A percentile compares a stretch with the other conserved stretches of the same genome.
These are phyloP conservation scores for Phytophthora vignae DNA, from an alignment of 352 stramenopile genomes.

Conservation along the genomic window DNA sequence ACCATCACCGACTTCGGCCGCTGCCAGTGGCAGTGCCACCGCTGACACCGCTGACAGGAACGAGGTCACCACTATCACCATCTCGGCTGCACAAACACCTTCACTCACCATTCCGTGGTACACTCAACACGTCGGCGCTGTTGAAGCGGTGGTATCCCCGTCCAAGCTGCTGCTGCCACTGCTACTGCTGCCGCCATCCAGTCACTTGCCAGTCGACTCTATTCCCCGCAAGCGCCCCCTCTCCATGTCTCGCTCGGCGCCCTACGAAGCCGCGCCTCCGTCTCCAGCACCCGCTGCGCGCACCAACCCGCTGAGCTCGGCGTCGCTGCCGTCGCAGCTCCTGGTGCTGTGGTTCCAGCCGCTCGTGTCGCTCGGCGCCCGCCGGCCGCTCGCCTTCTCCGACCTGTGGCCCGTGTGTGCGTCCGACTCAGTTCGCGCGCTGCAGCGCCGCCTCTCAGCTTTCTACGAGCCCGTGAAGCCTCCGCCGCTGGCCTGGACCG, in stretches of 20 bases:
- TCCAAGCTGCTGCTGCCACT: no score
- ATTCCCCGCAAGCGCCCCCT: slow-evolving; percentile 1
- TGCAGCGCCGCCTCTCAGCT: slow-evolving; percentile 15
- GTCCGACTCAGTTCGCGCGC: slow-evolving; percentile 21
- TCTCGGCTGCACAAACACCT: not conserved
- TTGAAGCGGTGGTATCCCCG: not conserved
- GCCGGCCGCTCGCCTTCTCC: slow-evolving; percentile 1
- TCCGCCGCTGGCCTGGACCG: slow-evolving; percentile 23
- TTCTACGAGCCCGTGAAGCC: not conserved
- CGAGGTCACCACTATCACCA: no score
- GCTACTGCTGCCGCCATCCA: not conserved
- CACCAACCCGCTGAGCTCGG: slow-evolving; percentile 31
- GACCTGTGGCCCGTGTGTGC: slow-evolving; percentile 41
- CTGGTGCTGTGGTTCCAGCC: slow-evolving; percentile 41
- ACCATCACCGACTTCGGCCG: no score
- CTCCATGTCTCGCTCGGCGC: slow-evolving; percentile 2
- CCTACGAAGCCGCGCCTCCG: no score
- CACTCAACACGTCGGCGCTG: no score
- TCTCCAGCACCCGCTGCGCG: not conserved
- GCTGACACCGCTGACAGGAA: no score
- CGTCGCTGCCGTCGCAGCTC: slow-evolving; percentile 38
- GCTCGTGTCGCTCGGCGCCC: slow-evolving; percentile 41
- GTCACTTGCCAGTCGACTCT: slow-evolving; percentile 15
- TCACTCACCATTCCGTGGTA: not conserved
- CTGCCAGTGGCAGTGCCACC: no score